These are phyloP conservation scores for Ceratocystis smalleyi DNA, from an alignment of 2,329 filamentous ascomycete species.

Conservation along the genomic window DNA sequence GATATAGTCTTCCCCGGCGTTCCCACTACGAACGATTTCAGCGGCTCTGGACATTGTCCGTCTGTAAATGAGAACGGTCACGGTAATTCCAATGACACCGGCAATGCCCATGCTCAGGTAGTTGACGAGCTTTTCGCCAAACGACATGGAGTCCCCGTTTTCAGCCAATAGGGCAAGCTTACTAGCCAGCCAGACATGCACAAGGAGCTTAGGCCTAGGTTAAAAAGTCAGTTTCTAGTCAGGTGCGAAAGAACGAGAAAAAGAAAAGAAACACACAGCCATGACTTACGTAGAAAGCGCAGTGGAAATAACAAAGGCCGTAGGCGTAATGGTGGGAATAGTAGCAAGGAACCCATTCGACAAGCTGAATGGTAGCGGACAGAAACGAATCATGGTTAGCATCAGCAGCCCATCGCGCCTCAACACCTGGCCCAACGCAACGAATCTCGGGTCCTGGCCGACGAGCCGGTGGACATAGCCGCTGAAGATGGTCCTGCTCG, in stretches of 20 bases:
- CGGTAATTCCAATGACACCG: slow-evolving; percentile 52
- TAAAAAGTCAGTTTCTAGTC: slow-evolving; percentile 6
- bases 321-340: slow-evolving; percentile 69
- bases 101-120: slow-evolving; percentile 67
- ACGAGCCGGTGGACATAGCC: slow-evolving; percentile 67
- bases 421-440: slow-evolving; percentile 73
- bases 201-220: slow-evolving; percentile 62
- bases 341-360: slow-evolving; percentile 91
- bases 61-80: slow-evolving; percentile 75
- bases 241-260: no score
- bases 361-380: slow-evolving; percentile 80
- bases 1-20: slow-evolving; percentile 19
- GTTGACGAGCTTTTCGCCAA: slow-evolving; percentile 62
- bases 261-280: no score
- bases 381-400: slow-evolving; percentile 80
- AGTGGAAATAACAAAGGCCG: slow-evolving; percentile 66
- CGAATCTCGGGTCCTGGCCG: slow-evolving; percentile 69
- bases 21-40: slow-evolving; percentile 36
- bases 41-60: slow-evolving; percentile 48
- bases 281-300: slow-evolving; percentile 46
- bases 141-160: slow-evolving; percentile 66
- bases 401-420: slow-evolving; percentile 82
- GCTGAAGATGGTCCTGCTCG: slow-evolving; percentile 63
- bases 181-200: slow-evolving; percentile 84
- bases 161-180: slow-evolving; percentile 73